Evolutionary conservation across 1,284 basidiomycete species (phyloP), one percentile per base, ranked within the genome.

Genomic region (Cutaneotrichosporon arboriforme): DNA sequence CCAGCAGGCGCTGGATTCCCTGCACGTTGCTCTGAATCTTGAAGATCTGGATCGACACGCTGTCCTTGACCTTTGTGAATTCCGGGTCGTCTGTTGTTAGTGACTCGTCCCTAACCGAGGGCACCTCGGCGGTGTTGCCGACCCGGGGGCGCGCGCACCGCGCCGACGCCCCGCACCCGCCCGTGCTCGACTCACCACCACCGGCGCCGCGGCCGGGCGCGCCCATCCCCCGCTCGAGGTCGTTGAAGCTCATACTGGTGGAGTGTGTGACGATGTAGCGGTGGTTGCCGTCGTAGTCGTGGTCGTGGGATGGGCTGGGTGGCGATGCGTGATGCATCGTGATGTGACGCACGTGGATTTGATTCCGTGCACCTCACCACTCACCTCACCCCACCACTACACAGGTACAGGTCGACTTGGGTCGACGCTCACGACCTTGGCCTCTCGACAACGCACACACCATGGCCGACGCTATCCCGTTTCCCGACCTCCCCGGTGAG

Each of bases 1-100:
- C 89, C 12, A 98, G 87, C 20, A 94, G 80, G 70, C 90, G 90
- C 68, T 91, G 77, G 49, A 99, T 94, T 13, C 89, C 93, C 65
- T 93, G 88, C 7, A 97, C 91, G 75, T 98, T 99, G 57, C 88
- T 84, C 68, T 96, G 94, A 78, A 98, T 91, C 81, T 97, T 97
- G 85, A 98, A 97, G 57, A 97, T 88, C 73, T 97, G 94, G 15
- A 97, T 81, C 1, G 90, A 90, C 47, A 98, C 80, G 17, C 87
- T 87, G 22, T 86, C 85, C 67, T 96, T 90, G 17, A 97, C 78
- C 40, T 79, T 79, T 18, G 82, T 78, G 74, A 97, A 98, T 13
- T 68, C 61, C 14, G 66, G 60, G 58, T 72, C 68, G 46, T 63
- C 65, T 52, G 51, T 43, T 2, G 33, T 35, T 31, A n/a, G 42